These are phyloP conservation scores for Pilatotrama ljubarskyi DNA, from an alignment of 768 basidiomycete genomes.

Conservation along the genomic window DNA sequence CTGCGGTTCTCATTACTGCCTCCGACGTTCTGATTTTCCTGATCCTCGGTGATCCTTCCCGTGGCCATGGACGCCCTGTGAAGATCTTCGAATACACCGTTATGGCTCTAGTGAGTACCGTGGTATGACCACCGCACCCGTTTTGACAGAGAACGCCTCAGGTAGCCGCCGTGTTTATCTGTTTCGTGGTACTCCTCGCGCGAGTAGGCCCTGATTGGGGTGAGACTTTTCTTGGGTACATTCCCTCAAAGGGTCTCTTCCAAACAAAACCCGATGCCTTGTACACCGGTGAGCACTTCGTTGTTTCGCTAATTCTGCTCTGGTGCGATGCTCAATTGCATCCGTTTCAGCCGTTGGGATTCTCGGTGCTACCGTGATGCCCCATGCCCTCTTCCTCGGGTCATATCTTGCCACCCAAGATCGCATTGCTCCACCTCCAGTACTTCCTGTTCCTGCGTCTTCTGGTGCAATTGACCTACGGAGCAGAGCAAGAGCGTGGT, in stretches of 20 bases:
- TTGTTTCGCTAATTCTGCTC: background rate
- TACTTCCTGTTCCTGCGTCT: conserved; percentile 28
- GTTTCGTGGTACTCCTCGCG: conserved; percentile 74
- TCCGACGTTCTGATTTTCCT: conserved; percentile 58
- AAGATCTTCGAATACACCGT: conserved; percentile 68
- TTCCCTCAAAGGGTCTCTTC: conserved; percentile 69
- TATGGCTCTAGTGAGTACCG: conserved; percentile 50
- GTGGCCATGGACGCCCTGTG: conserved; percentile 52
- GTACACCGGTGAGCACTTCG: conserved; percentile 56
- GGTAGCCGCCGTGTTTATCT: conserved; percentile 59
- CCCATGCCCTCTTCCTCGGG: conserved; percentile 85
- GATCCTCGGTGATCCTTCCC: conserved; percentile 65
- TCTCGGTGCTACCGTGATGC: conserved; percentile 86
- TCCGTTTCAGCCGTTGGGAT: conserved; percentile 58
- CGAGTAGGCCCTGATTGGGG: conserved; percentile 71
- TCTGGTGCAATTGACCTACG: background rate
- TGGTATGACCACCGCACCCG: no score
- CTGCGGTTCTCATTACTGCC: conserved; percentile 48
- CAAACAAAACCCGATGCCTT: conserved; percentile 45
- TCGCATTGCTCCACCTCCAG: conserved; percentile 39
- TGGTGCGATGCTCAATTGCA: conserved; percentile 34
- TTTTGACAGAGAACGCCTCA: background rate
- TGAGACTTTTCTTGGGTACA: conserved; percentile 68
- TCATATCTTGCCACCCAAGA: conserved; percentile 84
- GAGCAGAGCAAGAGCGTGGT: conserved; percentile 14